Base-by-base conservation (phyloP, 2,329 filamentous ascomycete species). In the Penicillium capsulatum region DNA sequence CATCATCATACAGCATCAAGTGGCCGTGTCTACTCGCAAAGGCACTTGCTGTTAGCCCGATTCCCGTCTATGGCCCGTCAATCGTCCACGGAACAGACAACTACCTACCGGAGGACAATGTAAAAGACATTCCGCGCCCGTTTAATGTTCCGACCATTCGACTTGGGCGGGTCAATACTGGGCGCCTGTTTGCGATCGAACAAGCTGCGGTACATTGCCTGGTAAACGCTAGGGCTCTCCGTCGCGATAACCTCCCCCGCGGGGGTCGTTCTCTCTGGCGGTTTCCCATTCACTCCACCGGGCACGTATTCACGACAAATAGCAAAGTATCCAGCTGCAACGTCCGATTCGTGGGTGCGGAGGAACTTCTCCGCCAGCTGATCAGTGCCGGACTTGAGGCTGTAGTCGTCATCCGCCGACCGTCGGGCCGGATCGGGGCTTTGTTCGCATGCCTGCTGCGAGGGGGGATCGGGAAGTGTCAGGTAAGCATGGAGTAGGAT, bases 1-100 rank as follows among this genome's bases (percentile, higher is more conserved):
- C 82, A 59, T 97, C 90, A 61, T 98, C 92, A 65, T 96, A 98
- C 7, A 98, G 80, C 87, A 98, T 96, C 35, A 98, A 71, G 61
- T 97, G 90, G 26, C 91, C 90, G 65, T 96, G 90, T 60, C 89
- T 90, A 39, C 7, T 24, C 15, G 13, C 9, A 33, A 9, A 40
- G 20, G 8, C 9, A 26, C 27, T 30, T 27, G 42, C 50, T 34
- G 54, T 58, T 41, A 52, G 45, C 35, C 8, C 31, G n/a, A n/a
- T 27, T 9, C 31, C 27, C 14, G 17, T 9, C 24, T 20, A 17
- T 8, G 11, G 7, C 10, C n/a, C 13, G 13, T 16, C 13, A 24
- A 19, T 13, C 16, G 7, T n/a, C 10, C 16, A 32, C 15, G 19
- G 33, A 43, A 34, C 11, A 38, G 16, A 15, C 40, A 19, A 31